Conservation (phyloP, 1,284 basidiomycete genomes). For the Tetrapyrgos nigripes region DNA sequence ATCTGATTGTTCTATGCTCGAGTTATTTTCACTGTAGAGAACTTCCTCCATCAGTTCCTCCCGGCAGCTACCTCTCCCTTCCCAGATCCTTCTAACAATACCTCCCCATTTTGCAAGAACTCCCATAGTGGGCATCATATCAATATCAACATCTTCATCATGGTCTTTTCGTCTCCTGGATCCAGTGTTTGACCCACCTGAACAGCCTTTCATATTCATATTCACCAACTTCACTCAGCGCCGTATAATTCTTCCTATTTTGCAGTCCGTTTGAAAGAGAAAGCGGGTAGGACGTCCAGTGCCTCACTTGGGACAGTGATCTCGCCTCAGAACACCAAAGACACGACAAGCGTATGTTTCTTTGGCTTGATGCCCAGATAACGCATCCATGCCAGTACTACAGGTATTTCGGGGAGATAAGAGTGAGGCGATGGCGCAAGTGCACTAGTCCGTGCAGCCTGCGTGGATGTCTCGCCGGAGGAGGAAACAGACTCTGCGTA, state of each 20-base stretch:
- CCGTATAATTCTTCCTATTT: too few species aligned
- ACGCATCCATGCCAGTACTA: constrained; percentile 82
- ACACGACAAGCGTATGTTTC: constrained; percentile 61
- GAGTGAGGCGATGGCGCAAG: background rate
- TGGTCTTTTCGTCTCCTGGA: background rate
- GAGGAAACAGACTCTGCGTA: background rate
- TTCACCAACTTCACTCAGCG: background rate
- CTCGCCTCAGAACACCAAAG: constrained; percentile 76
- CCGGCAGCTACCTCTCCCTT: background rate
- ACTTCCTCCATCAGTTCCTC: background rate
- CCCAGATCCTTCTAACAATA: background rate
- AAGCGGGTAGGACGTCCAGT: background rate
- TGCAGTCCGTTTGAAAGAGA: background rate
- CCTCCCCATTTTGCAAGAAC: background rate
- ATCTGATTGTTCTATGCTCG: too few species aligned
- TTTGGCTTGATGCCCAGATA: constrained; percentile 60
- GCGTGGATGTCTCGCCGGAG: background rate
- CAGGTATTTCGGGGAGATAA: constrained; percentile 57
- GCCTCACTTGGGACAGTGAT: constrained; percentile 21
- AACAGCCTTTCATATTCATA: background rate
- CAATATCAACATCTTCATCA: background rate
- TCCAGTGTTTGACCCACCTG: background rate
- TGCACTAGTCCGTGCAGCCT: background rate
- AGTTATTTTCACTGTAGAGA: background rate
- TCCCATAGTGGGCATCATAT: background rate